Base-by-base conservation (phyloP, 2,329 filamentous ascomycete species). In the Amesomyces nigricolor region DNA sequence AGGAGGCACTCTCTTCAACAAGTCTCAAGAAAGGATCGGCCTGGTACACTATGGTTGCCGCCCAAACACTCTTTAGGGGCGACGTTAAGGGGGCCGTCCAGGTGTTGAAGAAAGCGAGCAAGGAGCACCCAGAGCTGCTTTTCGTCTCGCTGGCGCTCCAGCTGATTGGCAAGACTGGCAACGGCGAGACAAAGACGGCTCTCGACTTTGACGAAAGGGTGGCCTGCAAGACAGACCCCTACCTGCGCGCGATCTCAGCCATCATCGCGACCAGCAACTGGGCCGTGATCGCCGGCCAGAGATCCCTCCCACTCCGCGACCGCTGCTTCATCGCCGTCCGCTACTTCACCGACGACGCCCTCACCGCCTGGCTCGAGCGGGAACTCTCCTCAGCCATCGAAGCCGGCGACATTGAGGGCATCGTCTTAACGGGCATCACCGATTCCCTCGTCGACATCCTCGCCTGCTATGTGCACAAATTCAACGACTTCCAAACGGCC, bases 181-280 rank as follows among this genome's bases (percentile, higher is more conserved):
- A 70, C 45, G 68, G 70, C 40, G 62, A 73, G 4, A 70, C 70
- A 42, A 76, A 76, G 58, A 75, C 77, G 59, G 73, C 79, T 57
- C 73, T 83, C 22, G 80, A 83, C 62, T 80, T 83, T 62, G 80
- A 83, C 65, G 78, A 81, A 54, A 73, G 73, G 2, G 75, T 81
- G 13, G 80, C 83, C 26, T 82, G 79, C 56, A 81, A 86, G 58
- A 83, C 85, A 0, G 88, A 94, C 63, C 86, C 88, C 0, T 92
- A 91, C 66, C 78, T 94, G 22, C 85, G 88, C 53, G 88, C 88
- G 5, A 86, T 94, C 47, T 88, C 89, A 22, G 84, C 85, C 3
- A 84, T 89, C 61, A 88, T 94, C 58, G 84, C 86, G 9, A 89
- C 85, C 0, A 86, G 86, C 4, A 81, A 90, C 67, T 94, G 89